Evolutionary conservation across 768 basidiomycete species (phyloP).

Genomic region (Collybiopsis confluens): DNA sequence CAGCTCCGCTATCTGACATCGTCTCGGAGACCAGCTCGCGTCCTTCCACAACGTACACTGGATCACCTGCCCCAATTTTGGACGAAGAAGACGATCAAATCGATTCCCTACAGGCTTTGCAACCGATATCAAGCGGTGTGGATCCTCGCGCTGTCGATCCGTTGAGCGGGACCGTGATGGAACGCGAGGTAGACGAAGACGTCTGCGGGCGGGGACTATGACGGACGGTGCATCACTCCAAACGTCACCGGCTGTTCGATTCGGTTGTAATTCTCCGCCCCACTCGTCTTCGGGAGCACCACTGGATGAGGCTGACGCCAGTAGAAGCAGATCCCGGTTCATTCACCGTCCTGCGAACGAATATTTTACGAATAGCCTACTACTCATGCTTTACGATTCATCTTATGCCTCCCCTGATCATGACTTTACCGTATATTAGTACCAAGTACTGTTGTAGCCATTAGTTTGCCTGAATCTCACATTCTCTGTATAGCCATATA

Average conservation of each 20-base stretch:
- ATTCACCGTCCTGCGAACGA: too few species aligned
- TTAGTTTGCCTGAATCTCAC: too few species aligned
- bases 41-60: neutral
- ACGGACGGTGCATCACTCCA: too few species aligned
- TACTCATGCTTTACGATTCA: too few species aligned
- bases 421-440: too few species aligned
- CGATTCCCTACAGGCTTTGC: neutral
- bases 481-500: too few species aligned
- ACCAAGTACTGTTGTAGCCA: too few species aligned
- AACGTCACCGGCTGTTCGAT: neutral
- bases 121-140: neutral
- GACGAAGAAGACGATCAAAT: neutral
- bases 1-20: neutral
- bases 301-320: neutral
- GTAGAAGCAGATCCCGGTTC: neutral
- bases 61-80: neutral
- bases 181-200: neutral
- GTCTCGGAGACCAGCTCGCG: neutral
- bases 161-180: neutral
- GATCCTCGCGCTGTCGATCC: neutral
- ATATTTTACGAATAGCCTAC: too few species aligned
- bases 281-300: neutral
- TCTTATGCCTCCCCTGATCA: too few species aligned
- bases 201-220: neutral
- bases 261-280: neutral